Conservation (phyloP, 257 asterid genomes). For the Lavandula angustifolia region DNA sequence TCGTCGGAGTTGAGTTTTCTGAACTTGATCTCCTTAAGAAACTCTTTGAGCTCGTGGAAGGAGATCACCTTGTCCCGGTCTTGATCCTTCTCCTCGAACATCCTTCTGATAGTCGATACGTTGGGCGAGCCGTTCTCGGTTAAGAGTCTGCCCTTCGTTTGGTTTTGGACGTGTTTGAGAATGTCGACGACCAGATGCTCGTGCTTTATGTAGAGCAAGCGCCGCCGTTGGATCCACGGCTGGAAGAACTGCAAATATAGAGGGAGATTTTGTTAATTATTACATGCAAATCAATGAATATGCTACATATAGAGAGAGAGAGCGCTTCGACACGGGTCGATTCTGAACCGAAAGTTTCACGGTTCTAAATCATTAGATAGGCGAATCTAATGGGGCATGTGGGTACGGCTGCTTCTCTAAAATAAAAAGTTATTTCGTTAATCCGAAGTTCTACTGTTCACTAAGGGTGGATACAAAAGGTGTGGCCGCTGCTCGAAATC, state of each 20-base stretch:
- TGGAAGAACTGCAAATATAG: conserved; percentile 45
- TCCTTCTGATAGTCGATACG: conserved; percentile 46
- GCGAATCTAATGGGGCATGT: no score
- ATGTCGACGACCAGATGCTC: conserved; percentile 60
- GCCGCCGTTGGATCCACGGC: conserved; percentile 65
- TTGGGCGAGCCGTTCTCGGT: conserved; percentile 55
- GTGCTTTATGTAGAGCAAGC: conserved; percentile 54
- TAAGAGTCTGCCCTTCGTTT: conserved; percentile 43
- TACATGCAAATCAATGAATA: no score
- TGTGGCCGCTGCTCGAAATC: no score
- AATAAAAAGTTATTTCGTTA: no score
- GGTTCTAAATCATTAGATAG: no score
- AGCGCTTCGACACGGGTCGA: no score
- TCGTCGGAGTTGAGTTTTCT: conserved; percentile 34
- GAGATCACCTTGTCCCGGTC: conserved; percentile 52
- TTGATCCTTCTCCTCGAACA: conserved; percentile 48
- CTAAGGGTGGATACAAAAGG: no score
- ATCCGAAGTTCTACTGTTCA: no score
- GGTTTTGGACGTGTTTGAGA: conserved; percentile 51
- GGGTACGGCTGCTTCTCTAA: no score
- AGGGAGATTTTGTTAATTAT: no score
- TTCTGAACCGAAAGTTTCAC: no score
- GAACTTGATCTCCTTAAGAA: conserved; percentile 42
- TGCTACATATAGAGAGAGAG: no score
- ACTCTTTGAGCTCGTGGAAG: conserved; percentile 44